Base-by-base conservation (phyloP, 805 yeast species). In the Sugiyamaella marilandica region DNA sequence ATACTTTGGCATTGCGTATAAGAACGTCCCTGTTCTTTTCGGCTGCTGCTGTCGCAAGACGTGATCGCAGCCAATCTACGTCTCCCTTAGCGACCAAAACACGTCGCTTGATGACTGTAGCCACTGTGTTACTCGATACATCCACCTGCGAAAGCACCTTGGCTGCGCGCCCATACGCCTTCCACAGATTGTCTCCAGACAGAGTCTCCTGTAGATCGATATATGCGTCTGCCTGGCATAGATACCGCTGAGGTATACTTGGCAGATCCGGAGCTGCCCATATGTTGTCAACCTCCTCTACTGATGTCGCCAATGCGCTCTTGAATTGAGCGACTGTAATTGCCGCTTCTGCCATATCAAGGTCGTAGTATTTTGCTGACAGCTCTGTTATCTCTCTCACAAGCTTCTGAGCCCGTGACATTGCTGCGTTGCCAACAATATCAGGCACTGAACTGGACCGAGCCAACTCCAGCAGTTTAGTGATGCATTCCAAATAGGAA, bases 171-270 rank as follows among this genome's bases (percentile, higher is more conserved):
- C 56, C 13, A 10, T 56, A 51, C 2, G 62, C 59, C 14, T 41
- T 29, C 65, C 65, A 62, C 39, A 50, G 18, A 5, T 45, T 45
- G n/a, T 35, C 37, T 5, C 13, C 19, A 9, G 11, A 35, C 10
- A 11, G 26, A 10, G 33, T 16, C 16, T 31, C 54, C 47, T 49
- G 52, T 5, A 54, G 45, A 31, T 60, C 63, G 21, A 65, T 49
- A 41, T 56, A 58, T 39, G 58, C 50, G 32, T 63, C 65, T 13
- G 65, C 61, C 50, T 62, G 63, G 29, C 64, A 58, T 39, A 63
- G 52, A 44, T 45, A 55, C 36, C 62, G 47, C 16, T 54, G 59
- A 8, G 54, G 43, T 13, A 55, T 53, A 16, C 18, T 37, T 5
- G 58, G 58, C 31, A 55, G 56, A 31, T 46, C 41, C 5, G 45